Evolutionary conservation across 495 filamentous ascomycete genomes (phyloP).

Genomic region (Trichoderma gamsii): DNA sequence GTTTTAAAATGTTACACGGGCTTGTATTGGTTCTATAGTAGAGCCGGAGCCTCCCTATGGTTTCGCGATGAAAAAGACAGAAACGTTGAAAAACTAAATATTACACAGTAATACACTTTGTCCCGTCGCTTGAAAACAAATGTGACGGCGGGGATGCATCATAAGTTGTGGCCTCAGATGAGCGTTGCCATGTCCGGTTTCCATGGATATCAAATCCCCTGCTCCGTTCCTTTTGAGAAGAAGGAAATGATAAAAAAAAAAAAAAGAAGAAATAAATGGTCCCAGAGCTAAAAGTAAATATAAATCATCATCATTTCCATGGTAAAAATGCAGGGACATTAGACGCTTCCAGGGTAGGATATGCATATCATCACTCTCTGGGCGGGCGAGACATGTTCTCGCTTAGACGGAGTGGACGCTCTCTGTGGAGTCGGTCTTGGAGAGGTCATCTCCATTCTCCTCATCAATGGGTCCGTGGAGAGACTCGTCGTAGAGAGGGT

Average conservation of each 20-base stretch:
- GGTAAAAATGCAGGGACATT: not conserved
- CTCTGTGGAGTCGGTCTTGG: conserved; percentile 49
- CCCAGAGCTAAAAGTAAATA: not conserved
- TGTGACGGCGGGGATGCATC: conserved; percentile 8
- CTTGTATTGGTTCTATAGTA: not conserved
- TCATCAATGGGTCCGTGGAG: conserved; percentile 55
- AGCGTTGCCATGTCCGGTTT: not conserved
- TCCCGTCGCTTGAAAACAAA: not conserved
- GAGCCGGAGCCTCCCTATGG: conserved; percentile 2
- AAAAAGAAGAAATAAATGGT: not conserved
- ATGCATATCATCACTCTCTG: not conserved
- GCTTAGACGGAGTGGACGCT: conserved; percentile 23
- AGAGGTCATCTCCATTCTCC: conserved; percentile 39
- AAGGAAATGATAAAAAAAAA: no score
- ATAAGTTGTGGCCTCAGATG: not conserved
- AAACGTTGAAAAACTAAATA: not conserved
- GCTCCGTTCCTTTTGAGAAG: not conserved
- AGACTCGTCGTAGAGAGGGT: conserved; percentile 85
- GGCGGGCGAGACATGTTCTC: conserved; percentile 2
- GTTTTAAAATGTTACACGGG: not conserved
- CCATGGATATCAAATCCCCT: not conserved
- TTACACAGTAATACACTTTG: conserved; percentile 1
- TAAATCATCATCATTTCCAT: conserved; percentile 1
- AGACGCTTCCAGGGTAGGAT: not conserved
- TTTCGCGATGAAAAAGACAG: not conserved